A percentile compares a stretch with the other conserved stretches of the same genome.
phyloP scores from a whole-genome alignment of 1,139 yeast genomes.

The Scheffersomyces quercinus region DNA sequence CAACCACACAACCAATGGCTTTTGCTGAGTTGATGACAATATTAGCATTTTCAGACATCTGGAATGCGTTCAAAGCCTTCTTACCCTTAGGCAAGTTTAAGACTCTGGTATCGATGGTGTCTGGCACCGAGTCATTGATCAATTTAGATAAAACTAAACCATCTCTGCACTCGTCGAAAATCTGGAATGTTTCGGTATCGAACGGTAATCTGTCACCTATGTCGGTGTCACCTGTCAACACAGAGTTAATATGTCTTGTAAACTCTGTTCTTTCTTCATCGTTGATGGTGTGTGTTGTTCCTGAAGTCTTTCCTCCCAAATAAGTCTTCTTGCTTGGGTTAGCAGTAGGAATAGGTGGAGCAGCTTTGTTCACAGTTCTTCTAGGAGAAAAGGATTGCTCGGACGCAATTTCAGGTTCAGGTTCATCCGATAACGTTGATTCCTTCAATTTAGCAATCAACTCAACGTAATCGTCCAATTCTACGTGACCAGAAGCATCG shows the following conservation, averaged over 20 bases:
- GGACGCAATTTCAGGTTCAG: constrained; percentile 26
- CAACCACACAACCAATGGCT: constrained; percentile 98
- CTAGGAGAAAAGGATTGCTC: constrained; percentile 14
- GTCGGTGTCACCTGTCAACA: constrained; percentile 85
- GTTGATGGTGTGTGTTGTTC: constrained; percentile 95
- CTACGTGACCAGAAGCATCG: constrained; percentile 97
- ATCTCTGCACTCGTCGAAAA: constrained; percentile 95
- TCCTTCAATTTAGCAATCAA: constrained; percentile 72
- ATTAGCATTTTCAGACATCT: constrained; percentile 95
- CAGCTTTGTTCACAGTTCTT: constrained; percentile 13
- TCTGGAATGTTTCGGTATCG: constrained; percentile 91
- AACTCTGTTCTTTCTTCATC: constrained; percentile 97
- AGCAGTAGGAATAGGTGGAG: constrained; percentile 44
- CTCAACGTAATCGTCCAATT: constrained; percentile 92
- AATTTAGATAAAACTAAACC: constrained; percentile 90
- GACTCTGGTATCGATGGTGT: constrained; percentile 97
- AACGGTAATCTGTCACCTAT: constrained; percentile 86
- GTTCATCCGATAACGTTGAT: constrained; percentile 5
- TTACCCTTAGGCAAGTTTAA: constrained; percentile 76
- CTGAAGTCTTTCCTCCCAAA: constrained; percentile 75
- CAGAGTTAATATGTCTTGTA: constrained; percentile 92
- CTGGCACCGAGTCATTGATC: constrained; percentile 96
- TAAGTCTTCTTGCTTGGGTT: constrained; percentile 71
- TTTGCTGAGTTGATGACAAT: constrained; percentile 97
- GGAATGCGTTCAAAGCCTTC: constrained; percentile 87